Conservation (phyloP, 805 yeast species). For the Candida maesae region DNA sequence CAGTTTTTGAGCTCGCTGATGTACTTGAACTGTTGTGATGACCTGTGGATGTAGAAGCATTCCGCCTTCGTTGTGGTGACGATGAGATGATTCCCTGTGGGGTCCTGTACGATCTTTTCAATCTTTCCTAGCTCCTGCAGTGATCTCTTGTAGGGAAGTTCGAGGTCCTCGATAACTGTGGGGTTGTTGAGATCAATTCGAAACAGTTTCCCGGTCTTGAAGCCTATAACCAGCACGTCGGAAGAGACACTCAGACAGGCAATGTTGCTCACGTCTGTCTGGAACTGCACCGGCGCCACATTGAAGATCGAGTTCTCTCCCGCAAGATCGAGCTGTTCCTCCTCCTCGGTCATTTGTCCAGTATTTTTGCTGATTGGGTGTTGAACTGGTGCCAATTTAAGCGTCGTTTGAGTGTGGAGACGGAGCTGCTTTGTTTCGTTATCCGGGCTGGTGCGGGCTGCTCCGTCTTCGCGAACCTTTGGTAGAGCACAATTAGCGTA, state of each 20-base stretch:
- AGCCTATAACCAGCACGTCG: constrained; percentile 53
- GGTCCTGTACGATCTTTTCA: constrained; percentile 43
- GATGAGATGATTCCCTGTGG: constrained; percentile 48
- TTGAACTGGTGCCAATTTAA: too few species aligned
- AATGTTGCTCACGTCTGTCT: constrained; percentile 44
- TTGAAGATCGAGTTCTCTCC: constrained; percentile 19
- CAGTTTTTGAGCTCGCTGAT: constrained; percentile 46
- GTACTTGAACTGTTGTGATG: constrained; percentile 37
- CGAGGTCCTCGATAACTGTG: constrained; percentile 46
- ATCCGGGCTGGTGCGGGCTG: too few species aligned
- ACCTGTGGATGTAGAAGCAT: constrained; percentile 44
- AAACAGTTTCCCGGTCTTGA: constrained; percentile 49
- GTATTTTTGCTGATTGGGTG: too few species aligned
- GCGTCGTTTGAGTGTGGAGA: too few species aligned
- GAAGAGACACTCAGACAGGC: constrained; percentile 48
- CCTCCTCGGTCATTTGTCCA: constrained; percentile 16
- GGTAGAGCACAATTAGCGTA: too few species aligned
- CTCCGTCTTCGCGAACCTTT: too few species aligned
- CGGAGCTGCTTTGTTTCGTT: too few species aligned
- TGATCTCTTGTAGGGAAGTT: constrained; percentile 30
- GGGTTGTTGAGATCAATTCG: constrained; percentile 68
- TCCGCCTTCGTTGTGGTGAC: constrained; percentile 44
- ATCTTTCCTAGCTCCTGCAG: constrained; percentile 29
- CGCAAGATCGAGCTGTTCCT: constrained; percentile 8
- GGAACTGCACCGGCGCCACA: constrained; percentile 46